These are phyloP conservation scores for Cutaneotrichosporon curvatum DNA, from an alignment of 1,284 basidiomycete species.

Conservation along the genomic window DNA sequence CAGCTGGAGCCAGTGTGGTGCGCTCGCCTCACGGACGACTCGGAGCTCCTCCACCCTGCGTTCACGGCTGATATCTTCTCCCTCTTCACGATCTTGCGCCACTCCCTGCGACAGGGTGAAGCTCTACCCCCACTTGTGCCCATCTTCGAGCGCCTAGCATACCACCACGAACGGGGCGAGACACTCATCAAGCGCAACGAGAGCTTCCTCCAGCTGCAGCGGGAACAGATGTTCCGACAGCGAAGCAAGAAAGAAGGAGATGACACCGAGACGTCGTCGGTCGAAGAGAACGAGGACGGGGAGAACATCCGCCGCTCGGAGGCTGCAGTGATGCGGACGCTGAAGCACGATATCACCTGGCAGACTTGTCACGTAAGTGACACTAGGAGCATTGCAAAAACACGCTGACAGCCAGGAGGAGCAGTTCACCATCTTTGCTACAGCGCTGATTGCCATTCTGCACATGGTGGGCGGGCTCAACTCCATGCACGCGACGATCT, in stretches of 20 bases:
- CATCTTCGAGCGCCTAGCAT: conserved; percentile 39
- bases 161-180: conserved; percentile 15
- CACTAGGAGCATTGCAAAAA: background rate
- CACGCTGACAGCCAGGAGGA: conserved; percentile 26
- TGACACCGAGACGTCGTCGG: too few relatives aligned
- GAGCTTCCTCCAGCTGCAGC: too few relatives aligned
- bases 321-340: too few relatives aligned
- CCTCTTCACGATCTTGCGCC: conserved; percentile 36
- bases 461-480: conserved; percentile 34
- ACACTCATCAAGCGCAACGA: background rate
- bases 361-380: conserved; percentile 20
- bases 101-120: conserved; percentile 29
- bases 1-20: conserved; percentile 30
- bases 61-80: conserved; percentile 41
- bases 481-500: conserved; percentile 30
- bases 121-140: conserved; percentile 40
- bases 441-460: conserved; percentile 34
- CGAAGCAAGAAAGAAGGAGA: too few relatives aligned
- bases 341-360: conserved; percentile 15
- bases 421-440: conserved; percentile 40
- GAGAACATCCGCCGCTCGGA: too few relatives aligned
- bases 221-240: too few relatives aligned
- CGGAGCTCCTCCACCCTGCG: conserved; percentile 36
- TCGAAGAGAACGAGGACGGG: too few relatives aligned
- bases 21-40: conserved; percentile 15